Base-by-base conservation (phyloP, 129 eudicot genomes). In the Escallonia rubra region DNA sequence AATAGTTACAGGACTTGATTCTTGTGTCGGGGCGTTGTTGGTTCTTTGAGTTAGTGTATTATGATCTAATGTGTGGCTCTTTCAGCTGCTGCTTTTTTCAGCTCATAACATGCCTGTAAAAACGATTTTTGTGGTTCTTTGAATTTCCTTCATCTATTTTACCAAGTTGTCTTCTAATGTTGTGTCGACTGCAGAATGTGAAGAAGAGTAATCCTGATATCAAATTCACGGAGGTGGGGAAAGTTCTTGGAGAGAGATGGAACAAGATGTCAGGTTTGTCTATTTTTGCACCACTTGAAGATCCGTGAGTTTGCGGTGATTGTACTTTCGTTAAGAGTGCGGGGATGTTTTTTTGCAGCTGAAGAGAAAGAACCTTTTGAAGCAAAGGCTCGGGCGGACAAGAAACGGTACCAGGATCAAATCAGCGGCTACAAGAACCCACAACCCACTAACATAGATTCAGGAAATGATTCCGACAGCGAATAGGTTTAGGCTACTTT, bases 291-390 rank as follows among this genome's bases (percentile, higher is more conserved):
- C 34, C 34, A 23, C 34, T 23, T 1, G 34, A 23, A 23, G 34
- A 23, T 23, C 34, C 34, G 1, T 1, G 34, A 0, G 34, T 23
- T 0, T 23, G 34, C 1, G 34, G 34, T 23, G 34, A 23, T 23
- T 23, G 34, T 23, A 23, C 34, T 23, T 23, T 23, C 34, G 34
- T 23, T 23, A 1, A 23, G 34, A 23, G 34, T 23, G 34, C 0
- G 13, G 10, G 45, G 47, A 16, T 41, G 6, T 11, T 64, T 10
- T 12, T 69, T 59, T 62, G 69, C 83, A 89, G 95, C 83, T 23
- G 96, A 84, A 74, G 95, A 89, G 78, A 89, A 80, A 79, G 95
- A 76, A 68, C 91, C 91, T 54, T 92, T 81, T 53, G 96, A 88
- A 78, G 90, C 87, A 57, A 86, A 59, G 67, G 98, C 98, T 5